phyloP scores from a whole-genome alignment of 495 filamentous ascomycete genomes.

The Corynascus novoguineensis region DNA sequence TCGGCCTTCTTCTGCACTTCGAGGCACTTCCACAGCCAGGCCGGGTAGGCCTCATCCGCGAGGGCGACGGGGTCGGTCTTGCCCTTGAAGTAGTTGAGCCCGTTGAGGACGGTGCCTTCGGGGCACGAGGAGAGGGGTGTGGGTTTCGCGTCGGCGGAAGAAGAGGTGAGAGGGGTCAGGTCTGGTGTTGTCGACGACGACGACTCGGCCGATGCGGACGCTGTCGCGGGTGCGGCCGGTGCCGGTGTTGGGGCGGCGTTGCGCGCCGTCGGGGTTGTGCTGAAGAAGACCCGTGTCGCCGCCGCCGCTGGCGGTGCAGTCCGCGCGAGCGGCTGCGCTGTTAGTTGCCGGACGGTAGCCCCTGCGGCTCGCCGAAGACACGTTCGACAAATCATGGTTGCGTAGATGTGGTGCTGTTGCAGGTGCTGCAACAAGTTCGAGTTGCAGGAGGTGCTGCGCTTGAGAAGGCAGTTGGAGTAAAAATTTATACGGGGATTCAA shows the following conservation, averaged over 20 bases:
- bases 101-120: constrained; percentile 67
- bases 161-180: constrained; percentile 21
- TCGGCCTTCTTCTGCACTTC: constrained; percentile 47
- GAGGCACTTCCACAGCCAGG: constrained; percentile 82
- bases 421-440: constrained; percentile 8
- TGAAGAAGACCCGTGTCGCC: constrained; percentile 29
- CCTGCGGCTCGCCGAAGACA: constrained; percentile 39
- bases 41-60: constrained; percentile 81
- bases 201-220: not conserved
- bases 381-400: constrained; percentile 44
- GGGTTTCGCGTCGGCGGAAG: constrained; percentile 12
- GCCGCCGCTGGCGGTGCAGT: constrained; percentile 4
- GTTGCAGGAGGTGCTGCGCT: constrained; percentile 4
- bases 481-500: constrained; percentile 40
- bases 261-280: constrained; percentile 25
- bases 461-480: constrained; percentile 28
- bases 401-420: constrained; percentile 10
- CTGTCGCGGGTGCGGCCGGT: constrained; percentile 13
- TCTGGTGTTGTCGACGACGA: constrained; percentile 4
- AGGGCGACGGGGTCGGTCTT: constrained; percentile 64
- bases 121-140: constrained; percentile 42
- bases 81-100: constrained; percentile 82
- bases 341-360: constrained; percentile 13
- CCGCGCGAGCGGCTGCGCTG: constrained; percentile 3
- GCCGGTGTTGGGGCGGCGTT: constrained; percentile 28